Evolutionary conservation across 2,329 filamentous ascomycete species (phyloP).

Genomic region (Diplodia corticola): DNA sequence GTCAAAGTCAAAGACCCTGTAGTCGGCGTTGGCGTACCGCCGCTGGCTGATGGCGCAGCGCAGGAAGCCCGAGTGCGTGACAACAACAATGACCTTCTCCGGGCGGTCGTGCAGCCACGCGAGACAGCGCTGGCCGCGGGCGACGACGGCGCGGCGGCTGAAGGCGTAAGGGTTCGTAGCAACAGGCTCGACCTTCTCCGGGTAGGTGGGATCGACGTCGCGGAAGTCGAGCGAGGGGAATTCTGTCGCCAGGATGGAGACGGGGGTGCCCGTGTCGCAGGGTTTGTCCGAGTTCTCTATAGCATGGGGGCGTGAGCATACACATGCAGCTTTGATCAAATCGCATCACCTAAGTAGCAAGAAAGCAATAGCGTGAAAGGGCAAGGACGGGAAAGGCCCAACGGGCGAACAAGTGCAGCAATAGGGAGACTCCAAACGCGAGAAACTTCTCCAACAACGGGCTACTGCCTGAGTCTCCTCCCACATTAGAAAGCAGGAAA

Average conservation of each 20-base stretch:
- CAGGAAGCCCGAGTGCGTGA: conserved; percentile 66
- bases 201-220: conserved; percentile 55
- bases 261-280: conserved; percentile 61
- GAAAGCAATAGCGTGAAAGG: background rate
- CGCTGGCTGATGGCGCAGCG: conserved; percentile 56
- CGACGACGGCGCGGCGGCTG: conserved; percentile 54
- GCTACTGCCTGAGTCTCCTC: background rate
- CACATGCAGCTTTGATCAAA: background rate
- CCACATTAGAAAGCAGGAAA: no score
- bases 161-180: conserved; percentile 53
- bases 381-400: background rate
- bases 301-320: background rate
- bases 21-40: conserved; percentile 61
- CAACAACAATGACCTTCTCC: conserved; percentile 64
- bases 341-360: background rate
- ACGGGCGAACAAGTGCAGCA: background rate
- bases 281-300: conserved; percentile 50
- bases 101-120: conserved; percentile 53
- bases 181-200: conserved; percentile 57
- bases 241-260: conserved; percentile 46
- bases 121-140: conserved; percentile 56
- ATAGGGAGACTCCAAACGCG: background rate
- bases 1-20: conserved; percentile 62
- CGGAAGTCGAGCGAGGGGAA: conserved; percentile 62
- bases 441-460: background rate